Percentiles rank a stretch among this genome's conserved stretches.
phyloP scores from a whole-genome alignment of 1,284 basidiomycete genomes.

The Coriolopsis trogii region DNA sequence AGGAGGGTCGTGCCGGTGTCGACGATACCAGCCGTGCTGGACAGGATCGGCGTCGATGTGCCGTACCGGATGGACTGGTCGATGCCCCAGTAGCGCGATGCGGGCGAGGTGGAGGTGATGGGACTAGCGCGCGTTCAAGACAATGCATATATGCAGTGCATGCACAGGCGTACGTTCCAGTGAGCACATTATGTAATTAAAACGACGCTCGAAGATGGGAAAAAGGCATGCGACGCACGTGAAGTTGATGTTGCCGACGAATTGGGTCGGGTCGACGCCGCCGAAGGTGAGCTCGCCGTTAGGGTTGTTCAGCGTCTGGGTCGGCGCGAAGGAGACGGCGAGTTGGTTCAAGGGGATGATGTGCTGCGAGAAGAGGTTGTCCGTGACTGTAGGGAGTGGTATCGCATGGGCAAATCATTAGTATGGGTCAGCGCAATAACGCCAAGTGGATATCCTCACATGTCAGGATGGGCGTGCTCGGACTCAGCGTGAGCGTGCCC shows the following conservation, averaged over 20 bases:
- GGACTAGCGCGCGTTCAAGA: no score
- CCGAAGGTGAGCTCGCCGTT: constrained; percentile 5
- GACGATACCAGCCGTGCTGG: constrained; percentile 29
- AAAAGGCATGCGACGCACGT: no score
- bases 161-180: background rate
- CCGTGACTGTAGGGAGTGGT: constrained; percentile 37
- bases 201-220: no score
- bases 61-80: constrained; percentile 29
- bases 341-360: constrained; percentile 10
- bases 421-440: no score
- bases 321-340: constrained; percentile 6
- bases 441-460: no score
- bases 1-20: constrained; percentile 39
- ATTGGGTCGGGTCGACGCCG: background rate
- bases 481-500: constrained; percentile 15
- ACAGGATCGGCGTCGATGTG: constrained; percentile 24
- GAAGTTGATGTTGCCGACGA: background rate
- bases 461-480: no score
- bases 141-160: no score
- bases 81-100: constrained; percentile 35
- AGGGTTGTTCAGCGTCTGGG: background rate
- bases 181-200: background rate
- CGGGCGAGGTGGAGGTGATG: constrained; percentile 36
- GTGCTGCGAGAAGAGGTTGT: constrained; percentile 45
- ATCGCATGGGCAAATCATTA: no score